Base-by-base conservation (phyloP, 108 stramenopile genomes). In the Aurantiochytrium sp. region DNA sequence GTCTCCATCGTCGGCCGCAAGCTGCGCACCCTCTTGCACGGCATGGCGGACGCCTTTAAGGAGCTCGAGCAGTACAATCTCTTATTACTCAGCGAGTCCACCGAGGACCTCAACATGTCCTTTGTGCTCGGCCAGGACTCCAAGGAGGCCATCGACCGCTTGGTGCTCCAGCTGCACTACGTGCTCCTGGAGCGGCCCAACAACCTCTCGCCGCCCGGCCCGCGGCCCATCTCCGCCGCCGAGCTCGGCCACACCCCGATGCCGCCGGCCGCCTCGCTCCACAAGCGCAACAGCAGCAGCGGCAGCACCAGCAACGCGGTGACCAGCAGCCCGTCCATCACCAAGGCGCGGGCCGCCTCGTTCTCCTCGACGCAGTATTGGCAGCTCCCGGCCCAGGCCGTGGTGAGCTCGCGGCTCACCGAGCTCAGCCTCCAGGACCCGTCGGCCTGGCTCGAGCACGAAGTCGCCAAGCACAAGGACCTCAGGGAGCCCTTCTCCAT, bases 101-200 rank as follows among this genome's bases (percentile, higher is more conserved):
- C 87, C 1, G 87, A 87, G 55, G 87, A 87, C 59, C 87, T 87
- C 3, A 87, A 87, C 87, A 59, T 87, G 87, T 87, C 87, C 37
- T 87, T 87, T 39, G 87, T 87, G 37, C 24, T 87, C 1, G 59
- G 59, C 59, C 0, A 48, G 19, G 55, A 65, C 21, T 31, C 73
- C 36, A 48, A 48, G 42, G 27, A 81, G 42, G 21, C 73, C 73
- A 48, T 81, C 24, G 73, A 81, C 24, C 27, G 12, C 21, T 24
- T 81, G 10, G 73, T 81, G 21, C 1, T 21, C 73, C 8, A 81
- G 73, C 39, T 81, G 21, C 73, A 81, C 45, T 48, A 81, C 17
- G 73, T 81, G 50, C 73, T 81, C 39, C 45, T 81, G 1, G 73
- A 81, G 45, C 59, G 59, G 8, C 59, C 59, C 32, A 3, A 34